These are phyloP conservation scores for Microsporum audouinii DNA, from an alignment of 2,329 filamentous ascomycete genomes.

Conservation along the genomic window DNA sequence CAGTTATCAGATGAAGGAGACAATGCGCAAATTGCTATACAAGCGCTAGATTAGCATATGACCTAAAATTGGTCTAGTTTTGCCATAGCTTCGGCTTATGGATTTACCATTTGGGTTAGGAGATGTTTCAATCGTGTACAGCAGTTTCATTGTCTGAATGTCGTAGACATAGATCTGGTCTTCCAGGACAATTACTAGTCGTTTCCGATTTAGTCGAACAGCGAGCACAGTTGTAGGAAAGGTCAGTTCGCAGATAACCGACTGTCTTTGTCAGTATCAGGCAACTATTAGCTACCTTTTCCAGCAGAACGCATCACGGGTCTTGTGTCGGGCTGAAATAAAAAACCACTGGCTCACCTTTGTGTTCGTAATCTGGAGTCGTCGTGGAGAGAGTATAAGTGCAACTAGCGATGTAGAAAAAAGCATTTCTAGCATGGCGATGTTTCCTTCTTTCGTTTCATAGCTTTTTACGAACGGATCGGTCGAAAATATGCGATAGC, in stretches of 20 bases:
- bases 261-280: slow-evolving; percentile 43
- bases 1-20: slow-evolving; percentile 93
- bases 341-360: slow-evolving; percentile 48
- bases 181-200: slow-evolving; percentile 84
- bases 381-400: slow-evolving; percentile 78
- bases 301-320: background rate
- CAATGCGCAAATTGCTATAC: slow-evolving; percentile 69
- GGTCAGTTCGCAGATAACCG: slow-evolving; percentile 95
- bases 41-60: background rate
- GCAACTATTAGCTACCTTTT: background rate
- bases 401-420: slow-evolving; percentile 96
- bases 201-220: slow-evolving; percentile 85
- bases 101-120: slow-evolving; percentile 65
- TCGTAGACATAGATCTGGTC: slow-evolving; percentile 98
- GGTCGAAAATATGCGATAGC: slow-evolving; percentile 92
- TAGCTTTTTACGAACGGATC: slow-evolving; percentile 94
- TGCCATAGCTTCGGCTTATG: background rate
- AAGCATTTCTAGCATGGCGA: slow-evolving; percentile 94
- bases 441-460: slow-evolving; percentile 87
- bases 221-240: slow-evolving; percentile 95
- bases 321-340: background rate
- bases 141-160: slow-evolving; percentile 93
- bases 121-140: slow-evolving; percentile 86
- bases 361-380: slow-evolving; percentile 93
- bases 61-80: background rate